These are phyloP conservation scores for Globisporangium nagaii DNA, from an alignment of 352 stramenopile species.

Conservation along the genomic window DNA sequence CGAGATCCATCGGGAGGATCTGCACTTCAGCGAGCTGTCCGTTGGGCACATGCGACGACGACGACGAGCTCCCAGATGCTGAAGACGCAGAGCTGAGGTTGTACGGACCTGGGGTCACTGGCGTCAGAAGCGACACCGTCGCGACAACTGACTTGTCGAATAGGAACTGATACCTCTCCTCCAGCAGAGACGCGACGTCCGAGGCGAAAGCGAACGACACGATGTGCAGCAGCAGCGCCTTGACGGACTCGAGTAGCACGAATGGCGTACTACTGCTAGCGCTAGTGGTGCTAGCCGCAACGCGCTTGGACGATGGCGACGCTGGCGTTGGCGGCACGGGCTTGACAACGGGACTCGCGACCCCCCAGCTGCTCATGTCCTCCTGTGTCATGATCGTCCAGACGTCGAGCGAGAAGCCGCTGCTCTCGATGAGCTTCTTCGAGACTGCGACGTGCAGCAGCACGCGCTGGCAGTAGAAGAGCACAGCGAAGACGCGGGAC, in stretches of 20 bases:
- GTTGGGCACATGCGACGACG: slow-evolving; percentile 9
- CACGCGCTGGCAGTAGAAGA: slow-evolving; percentile 32
- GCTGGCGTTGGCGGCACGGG: not conserved
- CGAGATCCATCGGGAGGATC: slow-evolving; percentile 31
- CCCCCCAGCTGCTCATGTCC: slow-evolving; percentile 11
- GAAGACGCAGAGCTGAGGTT: not conserved
- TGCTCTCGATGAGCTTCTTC: slow-evolving; percentile 28
- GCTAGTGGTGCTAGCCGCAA: not conserved
- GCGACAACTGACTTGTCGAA: slow-evolving; percentile 12
- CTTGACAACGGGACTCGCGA: not conserved
- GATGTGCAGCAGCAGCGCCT: slow-evolving; percentile 27
- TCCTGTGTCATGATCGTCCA: slow-evolving; percentile 14
- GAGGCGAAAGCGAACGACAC: slow-evolving; percentile 16
- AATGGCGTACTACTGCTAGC: slow-evolving; percentile 5
- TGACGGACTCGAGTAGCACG: slow-evolving; percentile 38
- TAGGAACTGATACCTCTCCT: slow-evolving; percentile 16
- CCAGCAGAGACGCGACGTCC: slow-evolving; percentile 10
- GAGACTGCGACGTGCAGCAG: slow-evolving; percentile 26
- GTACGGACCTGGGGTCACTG: slow-evolving; percentile 23
- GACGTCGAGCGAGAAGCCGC: slow-evolving; percentile 18
- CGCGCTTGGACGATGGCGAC: not conserved
- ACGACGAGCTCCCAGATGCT: not conserved
- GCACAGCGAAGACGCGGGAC: slow-evolving; percentile 18
- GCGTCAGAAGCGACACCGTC: slow-evolving; percentile 24
- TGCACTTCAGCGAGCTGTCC: slow-evolving; percentile 23